A percentile compares a stretch with the other conserved stretches of the same genome.
Conservation (phyloP, 2,329 filamentous ascomycete genomes). For the Anthostomella pinea region DNA sequence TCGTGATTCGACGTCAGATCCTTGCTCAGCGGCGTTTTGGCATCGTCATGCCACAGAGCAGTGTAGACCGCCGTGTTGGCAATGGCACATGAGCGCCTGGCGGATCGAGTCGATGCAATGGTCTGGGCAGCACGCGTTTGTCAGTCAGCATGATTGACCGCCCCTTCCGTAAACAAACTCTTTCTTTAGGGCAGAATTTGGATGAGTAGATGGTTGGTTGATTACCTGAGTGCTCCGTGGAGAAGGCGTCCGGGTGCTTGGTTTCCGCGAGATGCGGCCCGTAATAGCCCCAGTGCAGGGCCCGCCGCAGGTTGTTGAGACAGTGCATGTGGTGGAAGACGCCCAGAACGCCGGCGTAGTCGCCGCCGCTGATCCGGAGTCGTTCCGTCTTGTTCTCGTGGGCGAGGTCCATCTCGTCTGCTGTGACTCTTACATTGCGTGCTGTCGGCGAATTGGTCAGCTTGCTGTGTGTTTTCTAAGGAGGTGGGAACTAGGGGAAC, state of each 20-base stretch:
- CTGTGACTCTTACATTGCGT: conserved; percentile 12
- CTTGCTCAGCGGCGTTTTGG: conserved; percentile 2
- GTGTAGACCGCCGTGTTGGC: conserved; percentile 11
- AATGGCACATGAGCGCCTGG: conserved; percentile 16
- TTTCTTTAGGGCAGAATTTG: too few relatives aligned
- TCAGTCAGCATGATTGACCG: too few relatives aligned
- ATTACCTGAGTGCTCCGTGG: conserved; percentile 13
- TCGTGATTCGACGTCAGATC: conserved; percentile 5
- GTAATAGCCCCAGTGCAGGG: conserved; percentile 16
- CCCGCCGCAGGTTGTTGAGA: conserved; percentile 15
- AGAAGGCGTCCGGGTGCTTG: conserved; percentile 4
- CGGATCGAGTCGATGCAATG: conserved; percentile 18
- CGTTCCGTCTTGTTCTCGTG: conserved; percentile 13
- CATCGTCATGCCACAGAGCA: background rate
- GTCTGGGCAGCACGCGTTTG: conserved; percentile 10
- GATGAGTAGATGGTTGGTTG: too few relatives aligned
- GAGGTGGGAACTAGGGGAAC: background rate
- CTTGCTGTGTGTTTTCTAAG: too few relatives aligned
- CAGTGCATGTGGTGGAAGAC: conserved; percentile 17
- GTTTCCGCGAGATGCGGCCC: conserved; percentile 4
- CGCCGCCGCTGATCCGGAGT: conserved; percentile 10
- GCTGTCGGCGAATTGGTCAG: conserved; percentile 4
- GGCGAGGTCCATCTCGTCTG: conserved; percentile 8
- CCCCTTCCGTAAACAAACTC: too few relatives aligned
- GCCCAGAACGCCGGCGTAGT: conserved; percentile 15